Evolutionary conservation across 352 stramenopile genomes (phyloP).

Genomic region (Pythium phragmitis): DNA sequence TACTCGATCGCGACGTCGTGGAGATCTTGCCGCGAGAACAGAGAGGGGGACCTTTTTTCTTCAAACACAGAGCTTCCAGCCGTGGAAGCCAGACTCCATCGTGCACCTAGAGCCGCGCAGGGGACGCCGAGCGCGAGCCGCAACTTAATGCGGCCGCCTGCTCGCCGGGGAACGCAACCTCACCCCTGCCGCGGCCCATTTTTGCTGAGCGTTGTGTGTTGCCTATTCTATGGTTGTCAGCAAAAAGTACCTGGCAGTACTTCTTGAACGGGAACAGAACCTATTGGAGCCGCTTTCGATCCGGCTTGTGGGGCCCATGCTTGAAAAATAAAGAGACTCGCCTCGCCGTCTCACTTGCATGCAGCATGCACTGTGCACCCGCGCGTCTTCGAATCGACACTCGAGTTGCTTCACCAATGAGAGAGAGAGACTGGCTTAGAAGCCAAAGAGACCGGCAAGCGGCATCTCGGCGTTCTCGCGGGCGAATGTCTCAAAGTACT

Average conservation of each 20-base stretch:
- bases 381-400: constrained; percentile 1
- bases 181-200: constrained; percentile 65
- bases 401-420: constrained; percentile 15
- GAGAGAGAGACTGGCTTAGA: constrained; percentile 49
- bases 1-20: constrained; percentile 14
- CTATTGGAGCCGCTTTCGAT: constrained; percentile 41
- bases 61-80: constrained; percentile 14
- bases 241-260: constrained; percentile 83
- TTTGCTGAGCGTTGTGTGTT: constrained; percentile 40
- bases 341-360: background rate
- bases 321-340: constrained; percentile 19
- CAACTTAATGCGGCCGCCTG: constrained; percentile 51
- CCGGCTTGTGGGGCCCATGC: constrained; percentile 8
- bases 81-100: constrained; percentile 36
- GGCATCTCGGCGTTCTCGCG: constrained; percentile 91
- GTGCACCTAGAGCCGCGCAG: constrained; percentile 64
- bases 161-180: constrained; percentile 31
- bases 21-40: background rate
- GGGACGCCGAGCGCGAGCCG: constrained; percentile 46
- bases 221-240: constrained; percentile 53
- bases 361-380: background rate
- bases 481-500: constrained; percentile 98
- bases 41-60: background rate
- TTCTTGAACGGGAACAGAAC: constrained; percentile 86
- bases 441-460: constrained; percentile 78